Percentiles rank a stretch among this genome's conserved stretches.
Conservation (phyloP, 768 basidiomycete genomes). For the Pulveroboletus frians region DNA sequence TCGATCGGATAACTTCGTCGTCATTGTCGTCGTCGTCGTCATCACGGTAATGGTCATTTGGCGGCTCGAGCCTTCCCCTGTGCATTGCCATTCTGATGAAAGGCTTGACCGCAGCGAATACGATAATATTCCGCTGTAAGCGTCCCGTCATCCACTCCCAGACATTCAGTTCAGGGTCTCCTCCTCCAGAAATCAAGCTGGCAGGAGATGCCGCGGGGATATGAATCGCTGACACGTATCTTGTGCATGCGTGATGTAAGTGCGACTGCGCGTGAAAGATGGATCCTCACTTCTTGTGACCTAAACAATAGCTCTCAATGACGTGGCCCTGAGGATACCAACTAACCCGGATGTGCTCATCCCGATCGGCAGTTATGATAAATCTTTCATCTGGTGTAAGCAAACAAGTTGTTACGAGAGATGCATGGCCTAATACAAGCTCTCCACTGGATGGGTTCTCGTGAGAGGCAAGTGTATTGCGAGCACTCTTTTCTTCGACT, state of each 20-base stretch:
- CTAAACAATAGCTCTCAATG: constrained; percentile 84
- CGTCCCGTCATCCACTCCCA: constrained; percentile 77
- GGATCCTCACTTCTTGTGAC: constrained; percentile 65
- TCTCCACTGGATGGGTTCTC: constrained; percentile 66
- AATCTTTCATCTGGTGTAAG: constrained; percentile 63
- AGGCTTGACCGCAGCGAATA: constrained; percentile 45
- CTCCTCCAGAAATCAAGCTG: constrained; percentile 79
- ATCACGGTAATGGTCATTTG: constrained; percentile 29
- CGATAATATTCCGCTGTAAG: constrained; percentile 45
- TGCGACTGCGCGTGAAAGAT: background rate
- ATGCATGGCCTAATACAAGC: constrained; percentile 83
- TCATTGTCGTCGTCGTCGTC: constrained; percentile 4
- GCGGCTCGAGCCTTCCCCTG: constrained; percentile 28
- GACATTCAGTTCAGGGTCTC: constrained; percentile 68
- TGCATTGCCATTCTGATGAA: constrained; percentile 37
- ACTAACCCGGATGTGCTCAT: constrained; percentile 92
- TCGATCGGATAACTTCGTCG: constrained; percentile 12
- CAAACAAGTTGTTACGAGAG: constrained; percentile 70
- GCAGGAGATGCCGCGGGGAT: constrained; percentile 46
- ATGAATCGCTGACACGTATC: constrained; percentile 81
- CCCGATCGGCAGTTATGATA: constrained; percentile 88
- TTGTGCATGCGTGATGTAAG: constrained; percentile 26
- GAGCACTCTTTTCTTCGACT: constrained; percentile 25
- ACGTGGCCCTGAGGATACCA: constrained; percentile 83
- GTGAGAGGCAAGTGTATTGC: constrained; percentile 45